Conservation (phyloP, 2,329 filamentous ascomycete genomes). For the Epichloe scottii region DNA sequence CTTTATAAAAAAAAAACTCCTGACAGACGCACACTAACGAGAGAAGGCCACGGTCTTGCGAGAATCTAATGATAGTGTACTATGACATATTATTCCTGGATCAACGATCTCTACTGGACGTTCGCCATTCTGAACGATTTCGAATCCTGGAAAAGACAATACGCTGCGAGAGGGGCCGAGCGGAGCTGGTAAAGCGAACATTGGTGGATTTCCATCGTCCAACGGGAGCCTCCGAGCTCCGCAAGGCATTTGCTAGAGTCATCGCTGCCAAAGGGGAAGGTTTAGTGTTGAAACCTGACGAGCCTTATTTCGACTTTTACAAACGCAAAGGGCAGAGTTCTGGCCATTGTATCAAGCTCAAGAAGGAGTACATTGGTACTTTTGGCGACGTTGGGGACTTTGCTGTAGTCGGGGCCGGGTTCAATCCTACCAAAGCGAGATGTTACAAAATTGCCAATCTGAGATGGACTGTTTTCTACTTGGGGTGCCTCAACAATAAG, state of each 20-base stretch:
- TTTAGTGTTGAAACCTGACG: constrained; percentile 66
- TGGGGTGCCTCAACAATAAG: constrained; percentile 65
- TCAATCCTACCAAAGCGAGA: constrained; percentile 50
- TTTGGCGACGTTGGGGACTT: constrained; percentile 79
- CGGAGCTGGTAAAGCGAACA: constrained; percentile 54
- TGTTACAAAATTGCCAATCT: constrained; percentile 40
- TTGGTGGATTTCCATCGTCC: constrained; percentile 51
- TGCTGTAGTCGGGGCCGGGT: constrained; percentile 63
- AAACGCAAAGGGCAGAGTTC: constrained; percentile 23
- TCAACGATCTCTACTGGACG: constrained; percentile 35
- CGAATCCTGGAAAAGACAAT: constrained; percentile 45
- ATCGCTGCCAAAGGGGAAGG: constrained; percentile 62
- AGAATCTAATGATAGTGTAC: constrained; percentile 51
- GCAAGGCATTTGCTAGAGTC: constrained; percentile 52
- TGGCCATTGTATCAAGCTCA: constrained; percentile 64
- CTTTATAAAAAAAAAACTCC: neutral
- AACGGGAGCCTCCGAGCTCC: constrained; percentile 40
- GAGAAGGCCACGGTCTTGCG: constrained; percentile 32
- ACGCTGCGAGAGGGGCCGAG: constrained; percentile 41
- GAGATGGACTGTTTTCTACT: constrained; percentile 68
- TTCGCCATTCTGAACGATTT: constrained; percentile 46
- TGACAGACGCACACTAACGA: constrained; percentile 9
- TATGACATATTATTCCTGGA: constrained; percentile 46
- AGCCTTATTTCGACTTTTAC: constrained; percentile 58
- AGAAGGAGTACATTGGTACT: constrained; percentile 69